phyloP scores from a whole-genome alignment of 2,329 filamentous ascomycete species.

The Fragosphaeria purpurea region DNA sequence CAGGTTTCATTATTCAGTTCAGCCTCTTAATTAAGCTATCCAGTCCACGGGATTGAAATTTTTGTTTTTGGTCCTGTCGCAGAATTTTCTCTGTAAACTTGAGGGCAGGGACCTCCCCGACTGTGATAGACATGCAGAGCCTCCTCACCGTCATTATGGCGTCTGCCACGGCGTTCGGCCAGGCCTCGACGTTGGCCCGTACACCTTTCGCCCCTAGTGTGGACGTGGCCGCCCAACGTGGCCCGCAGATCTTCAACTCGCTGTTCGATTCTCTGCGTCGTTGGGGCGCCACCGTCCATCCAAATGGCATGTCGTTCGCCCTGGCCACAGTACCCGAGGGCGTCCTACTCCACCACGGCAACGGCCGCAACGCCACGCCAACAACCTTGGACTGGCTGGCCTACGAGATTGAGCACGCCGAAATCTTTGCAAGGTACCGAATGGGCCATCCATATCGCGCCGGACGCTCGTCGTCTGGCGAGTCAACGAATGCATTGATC shows the following conservation, averaged over 20 bases:
- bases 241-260: conserved; percentile 50
- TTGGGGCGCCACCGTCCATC: conserved; percentile 61
- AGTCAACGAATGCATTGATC: too few relatives aligned
- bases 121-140: too few relatives aligned
- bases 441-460: neutral
- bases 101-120: too few relatives aligned
- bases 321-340: conserved; percentile 53
- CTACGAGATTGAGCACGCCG: conserved; percentile 66
- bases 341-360: conserved; percentile 60
- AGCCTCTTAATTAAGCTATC: too few relatives aligned
- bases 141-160: neutral
- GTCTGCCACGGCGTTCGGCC: neutral
- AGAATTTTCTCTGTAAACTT: too few relatives aligned
- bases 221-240: conserved; percentile 7
- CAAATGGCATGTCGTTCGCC: conserved; percentile 68
- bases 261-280: conserved; percentile 37
- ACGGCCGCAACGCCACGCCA: conserved; percentile 33
- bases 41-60: too few relatives aligned
- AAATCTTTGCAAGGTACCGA: conserved; percentile 44
- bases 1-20: too few relatives aligned
- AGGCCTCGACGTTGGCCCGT: neutral
- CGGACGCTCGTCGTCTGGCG: too few relatives aligned
- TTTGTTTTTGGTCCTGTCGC: too few relatives aligned
- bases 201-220: conserved; percentile 2
- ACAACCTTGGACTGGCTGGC: conserved; percentile 56